Conservation (phyloP, 495 filamentous ascomycete genomes). For the Talaromyces liani region DNA sequence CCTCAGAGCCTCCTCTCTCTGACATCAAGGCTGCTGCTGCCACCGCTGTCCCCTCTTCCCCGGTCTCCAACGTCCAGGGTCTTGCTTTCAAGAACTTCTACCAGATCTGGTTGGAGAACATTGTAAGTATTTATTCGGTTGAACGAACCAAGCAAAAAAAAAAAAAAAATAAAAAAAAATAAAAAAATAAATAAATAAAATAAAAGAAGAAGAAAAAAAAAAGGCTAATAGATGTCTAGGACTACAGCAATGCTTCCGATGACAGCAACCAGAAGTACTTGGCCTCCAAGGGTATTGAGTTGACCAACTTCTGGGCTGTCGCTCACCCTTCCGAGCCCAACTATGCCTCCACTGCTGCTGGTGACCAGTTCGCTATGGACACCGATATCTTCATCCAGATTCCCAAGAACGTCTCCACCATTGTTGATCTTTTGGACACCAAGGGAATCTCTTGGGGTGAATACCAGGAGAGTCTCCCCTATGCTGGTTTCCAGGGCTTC, state of each 20-base stretch:
- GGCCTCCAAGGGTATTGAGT: conserved; percentile 52
- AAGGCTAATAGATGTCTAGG: conserved; percentile 23
- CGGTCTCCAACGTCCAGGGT: conserved; percentile 53
- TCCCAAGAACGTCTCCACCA: conserved; percentile 55
- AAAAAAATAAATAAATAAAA: no score
- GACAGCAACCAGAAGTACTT: conserved; percentile 50
- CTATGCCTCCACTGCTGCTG: conserved; percentile 55
- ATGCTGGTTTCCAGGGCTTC: conserved; percentile 56
- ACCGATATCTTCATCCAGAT: conserved; percentile 53
- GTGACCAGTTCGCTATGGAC: conserved; percentile 64
- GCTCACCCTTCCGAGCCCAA: conserved; percentile 69
- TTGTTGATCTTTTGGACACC: conserved; percentile 63
- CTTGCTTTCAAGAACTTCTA: conserved; percentile 60
- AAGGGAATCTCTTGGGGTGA: conserved; percentile 60
- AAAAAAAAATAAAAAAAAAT: no score
- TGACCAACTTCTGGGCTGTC: conserved; percentile 56
- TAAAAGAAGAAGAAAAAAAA: no score
- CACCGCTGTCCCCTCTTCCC: conserved; percentile 35
- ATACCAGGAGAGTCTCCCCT: conserved; percentile 65
- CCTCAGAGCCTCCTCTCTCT: conserved; percentile 21
- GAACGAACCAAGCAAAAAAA: not conserved
- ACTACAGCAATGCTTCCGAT: conserved; percentile 42
- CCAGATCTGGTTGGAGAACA: conserved; percentile 69
- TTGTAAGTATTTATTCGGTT: conserved; percentile 35
- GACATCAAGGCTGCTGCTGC: conserved; percentile 26